A percentile compares a stretch with the other conserved stretches of the same genome.
Evolutionary conservation across 352 stramenopile genomes (phyloP).

Genomic region (Pythium apleroticum): DNA sequence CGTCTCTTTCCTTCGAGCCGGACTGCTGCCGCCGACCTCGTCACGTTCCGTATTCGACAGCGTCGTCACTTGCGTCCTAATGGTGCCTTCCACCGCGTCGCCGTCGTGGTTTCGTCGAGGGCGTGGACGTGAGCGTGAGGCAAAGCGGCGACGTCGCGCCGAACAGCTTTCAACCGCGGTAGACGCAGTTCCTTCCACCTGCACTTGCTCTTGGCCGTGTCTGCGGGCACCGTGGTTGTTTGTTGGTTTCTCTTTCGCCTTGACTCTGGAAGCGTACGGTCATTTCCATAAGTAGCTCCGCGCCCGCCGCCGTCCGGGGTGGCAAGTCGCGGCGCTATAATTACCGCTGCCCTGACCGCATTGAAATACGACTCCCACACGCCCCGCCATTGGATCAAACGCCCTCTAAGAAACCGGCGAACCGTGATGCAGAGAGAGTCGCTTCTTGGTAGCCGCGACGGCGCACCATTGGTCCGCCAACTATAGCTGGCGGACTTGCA

Average conservation of each 20-base stretch:
- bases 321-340: background rate
- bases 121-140: background rate
- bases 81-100: background rate
- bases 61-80: background rate
- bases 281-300: constrained; percentile 3
- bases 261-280: background rate
- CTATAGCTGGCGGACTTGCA: background rate
- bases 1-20: background rate
- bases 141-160: background rate
- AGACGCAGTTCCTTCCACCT: background rate
- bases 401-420: background rate
- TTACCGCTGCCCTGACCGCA: background rate
- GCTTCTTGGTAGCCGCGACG: background rate
- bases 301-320: background rate
- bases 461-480: background rate
- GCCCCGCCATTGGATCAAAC: background rate
- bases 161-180: background rate
- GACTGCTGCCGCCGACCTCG: background rate
- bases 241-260: constrained; percentile 8
- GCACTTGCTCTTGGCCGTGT: background rate
- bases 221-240: background rate
- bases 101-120: background rate
- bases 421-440: too few relatives aligned
- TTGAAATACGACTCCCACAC: background rate
- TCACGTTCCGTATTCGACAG: background rate